These are phyloP conservation scores for Russula foetens DNA, from an alignment of 768 basidiomycete genomes.

Conservation along the genomic window DNA sequence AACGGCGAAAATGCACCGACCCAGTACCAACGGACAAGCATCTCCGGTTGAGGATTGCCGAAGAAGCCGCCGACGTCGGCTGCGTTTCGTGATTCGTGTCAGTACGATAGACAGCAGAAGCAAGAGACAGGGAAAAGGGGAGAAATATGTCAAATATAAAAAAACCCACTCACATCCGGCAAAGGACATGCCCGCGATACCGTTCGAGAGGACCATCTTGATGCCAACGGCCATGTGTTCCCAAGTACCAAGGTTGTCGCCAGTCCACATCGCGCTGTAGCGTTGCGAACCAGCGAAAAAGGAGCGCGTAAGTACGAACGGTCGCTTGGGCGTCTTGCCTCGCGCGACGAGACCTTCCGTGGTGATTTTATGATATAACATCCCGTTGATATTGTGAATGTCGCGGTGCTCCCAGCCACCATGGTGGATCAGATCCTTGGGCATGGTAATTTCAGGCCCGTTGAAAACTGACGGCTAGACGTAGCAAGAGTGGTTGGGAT, in stretches of 20 bases:
- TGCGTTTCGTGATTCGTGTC: conserved; percentile 26
- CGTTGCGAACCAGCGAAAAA: conserved; percentile 96
- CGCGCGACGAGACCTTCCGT: conserved; percentile 71
- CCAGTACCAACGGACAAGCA: conserved; percentile 96
- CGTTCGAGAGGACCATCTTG: conserved; percentile 86
- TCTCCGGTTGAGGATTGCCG: conserved; percentile 89
- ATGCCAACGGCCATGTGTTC: conserved; percentile 92
- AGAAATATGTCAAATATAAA: background rate
- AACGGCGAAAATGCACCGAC: conserved; percentile 93
- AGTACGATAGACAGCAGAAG: background rate
- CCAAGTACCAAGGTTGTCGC: conserved; percentile 97
- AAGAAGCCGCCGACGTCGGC: conserved; percentile 99
- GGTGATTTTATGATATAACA: conserved; percentile 84
- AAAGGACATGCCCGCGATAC: conserved; percentile 87
- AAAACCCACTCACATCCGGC: conserved; percentile 62
- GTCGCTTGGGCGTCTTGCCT: conserved; percentile 66
- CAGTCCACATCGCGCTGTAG: conserved; percentile 98
- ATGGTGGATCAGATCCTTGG: conserved; percentile 70
- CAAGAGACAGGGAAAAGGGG: background rate
- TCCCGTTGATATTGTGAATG: conserved; percentile 95
- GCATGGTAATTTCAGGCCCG: conserved; percentile 90
- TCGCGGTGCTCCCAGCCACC: conserved; percentile 99
- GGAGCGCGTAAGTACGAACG: conserved; percentile 91
- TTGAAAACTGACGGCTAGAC: conserved; percentile 95
- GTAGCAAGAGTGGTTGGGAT: conserved; percentile 18